Percentiles rank a stretch among this genome's conserved stretches.
Conservation (phyloP, 2,329 filamentous ascomycete species). For the Aphanoascus verrucosus region DNA sequence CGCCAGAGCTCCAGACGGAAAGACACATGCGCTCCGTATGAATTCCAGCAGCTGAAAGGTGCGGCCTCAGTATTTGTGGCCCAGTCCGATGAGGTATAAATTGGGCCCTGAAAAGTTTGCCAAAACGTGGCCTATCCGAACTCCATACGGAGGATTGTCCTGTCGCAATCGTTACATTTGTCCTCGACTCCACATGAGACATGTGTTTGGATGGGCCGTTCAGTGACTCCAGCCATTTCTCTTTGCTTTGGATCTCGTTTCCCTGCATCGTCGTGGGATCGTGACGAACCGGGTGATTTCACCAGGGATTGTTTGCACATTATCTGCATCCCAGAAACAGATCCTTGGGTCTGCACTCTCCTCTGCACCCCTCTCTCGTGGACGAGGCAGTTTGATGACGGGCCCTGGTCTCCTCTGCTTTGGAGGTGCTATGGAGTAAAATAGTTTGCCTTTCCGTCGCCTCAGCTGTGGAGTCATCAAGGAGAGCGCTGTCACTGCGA, state of each 20-base stretch:
- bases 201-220: background rate
- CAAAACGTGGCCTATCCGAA: conserved; percentile 5
- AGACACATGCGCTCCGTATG: no score
- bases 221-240: background rate
- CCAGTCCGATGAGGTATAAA: background rate
- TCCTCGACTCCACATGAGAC: background rate
- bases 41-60: no score
- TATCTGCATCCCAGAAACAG: background rate
- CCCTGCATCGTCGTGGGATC: background rate
- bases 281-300: background rate
- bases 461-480: background rate
- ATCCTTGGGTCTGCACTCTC: no score
- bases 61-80: background rate
- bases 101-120: conserved; percentile 3
- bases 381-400: background rate
- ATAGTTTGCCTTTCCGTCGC: background rate
- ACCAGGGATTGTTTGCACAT: background rate
- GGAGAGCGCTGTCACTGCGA: background rate
- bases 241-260: background rate
- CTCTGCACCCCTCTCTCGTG: no score
- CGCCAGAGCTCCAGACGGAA: no score
- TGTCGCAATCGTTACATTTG: background rate
- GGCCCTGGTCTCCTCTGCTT: no score
- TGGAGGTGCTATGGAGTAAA: background rate
- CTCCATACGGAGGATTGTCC: background rate